phyloP scores from a whole-genome alignment of 2,329 filamentous ascomycete species.

The Fusarium oxysporum region DNA sequence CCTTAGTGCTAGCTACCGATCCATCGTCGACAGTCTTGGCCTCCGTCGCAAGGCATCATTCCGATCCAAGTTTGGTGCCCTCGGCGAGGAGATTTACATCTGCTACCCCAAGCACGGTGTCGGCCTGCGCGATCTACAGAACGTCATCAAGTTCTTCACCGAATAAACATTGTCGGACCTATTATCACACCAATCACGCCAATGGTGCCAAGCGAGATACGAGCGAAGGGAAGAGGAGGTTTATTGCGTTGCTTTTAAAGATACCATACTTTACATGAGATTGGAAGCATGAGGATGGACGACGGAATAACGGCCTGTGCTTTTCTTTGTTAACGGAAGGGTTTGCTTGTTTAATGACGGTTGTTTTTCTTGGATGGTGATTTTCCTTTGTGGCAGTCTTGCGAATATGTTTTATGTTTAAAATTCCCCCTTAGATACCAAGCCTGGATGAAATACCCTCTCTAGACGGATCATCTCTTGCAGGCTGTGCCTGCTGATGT shows the following conservation, averaged over 20 bases:
- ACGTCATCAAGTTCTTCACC: constrained; percentile 92
- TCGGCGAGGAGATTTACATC: constrained; percentile 87
- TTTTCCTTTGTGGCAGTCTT: constrained; percentile 12
- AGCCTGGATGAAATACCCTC: constrained; percentile 34
- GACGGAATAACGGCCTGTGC: constrained; percentile 26
- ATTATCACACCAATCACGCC: neutral
- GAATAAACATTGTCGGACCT: constrained; percentile 59
- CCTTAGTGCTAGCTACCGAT: constrained; percentile 83
- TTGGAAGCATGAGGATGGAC: constrained; percentile 11
- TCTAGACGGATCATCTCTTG: constrained; percentile 30
- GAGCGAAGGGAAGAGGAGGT: constrained; percentile 3
- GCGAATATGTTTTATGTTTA: constrained; percentile 21
- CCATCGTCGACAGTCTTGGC: constrained; percentile 84
- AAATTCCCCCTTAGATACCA: constrained; percentile 40
- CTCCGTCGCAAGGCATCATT: constrained; percentile 89
- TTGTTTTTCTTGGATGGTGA: constrained; percentile 12
- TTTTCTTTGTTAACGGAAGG: neutral
- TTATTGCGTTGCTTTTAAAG: constrained; percentile 20
- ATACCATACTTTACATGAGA: constrained; percentile 31
- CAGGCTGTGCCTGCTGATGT: constrained; percentile 30
- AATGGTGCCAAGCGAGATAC: neutral
- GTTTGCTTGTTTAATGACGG: neutral
- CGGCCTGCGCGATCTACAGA: constrained; percentile 82
- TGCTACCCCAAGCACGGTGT: constrained; percentile 90
- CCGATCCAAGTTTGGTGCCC: constrained; percentile 87